phyloP scores from a whole-genome alignment of 2,329 filamentous ascomycete genomes.

The Cryphonectria naterciae region DNA sequence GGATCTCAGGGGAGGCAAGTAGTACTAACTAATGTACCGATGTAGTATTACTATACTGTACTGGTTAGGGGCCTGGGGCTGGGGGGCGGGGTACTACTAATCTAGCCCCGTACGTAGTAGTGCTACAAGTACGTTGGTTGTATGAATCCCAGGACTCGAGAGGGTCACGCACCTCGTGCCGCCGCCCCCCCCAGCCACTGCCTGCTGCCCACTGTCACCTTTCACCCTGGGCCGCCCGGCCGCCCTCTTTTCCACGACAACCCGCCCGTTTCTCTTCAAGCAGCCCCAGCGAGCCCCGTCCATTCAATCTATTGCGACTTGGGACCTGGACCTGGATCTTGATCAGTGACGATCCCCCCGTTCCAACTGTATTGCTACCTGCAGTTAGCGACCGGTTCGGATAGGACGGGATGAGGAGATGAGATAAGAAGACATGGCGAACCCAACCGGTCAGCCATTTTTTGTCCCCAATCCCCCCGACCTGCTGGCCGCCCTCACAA shows the following conservation, averaged over 20 bases:
- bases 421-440: constrained; percentile 24
- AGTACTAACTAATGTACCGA: too few relatives aligned
- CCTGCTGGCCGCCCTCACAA: constrained; percentile 25
- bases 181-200: background rate
- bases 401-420: background rate
- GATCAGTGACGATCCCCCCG: constrained; percentile 7
- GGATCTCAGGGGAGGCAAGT: too few relatives aligned
- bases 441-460: constrained; percentile 26
- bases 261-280: constrained; percentile 28
- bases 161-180: background rate
- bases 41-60: too few relatives aligned
- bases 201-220: background rate
- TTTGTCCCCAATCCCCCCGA: constrained; percentile 27
- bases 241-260: constrained; percentile 19
- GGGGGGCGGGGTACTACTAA: too few relatives aligned
- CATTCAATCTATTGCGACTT: constrained; percentile 10
- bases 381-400: background rate
- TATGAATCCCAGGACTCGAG: background rate
- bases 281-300: constrained; percentile 25
- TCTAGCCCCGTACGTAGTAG: too few relatives aligned
- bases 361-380: background rate
- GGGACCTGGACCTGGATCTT: constrained; percentile 12
- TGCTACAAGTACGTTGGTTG: background rate
- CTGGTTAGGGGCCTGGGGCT: too few relatives aligned
- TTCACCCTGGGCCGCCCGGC: background rate